phyloP scores from a whole-genome alignment of 164 flowering plant species.

The Magnolia changhungtana region DNA sequence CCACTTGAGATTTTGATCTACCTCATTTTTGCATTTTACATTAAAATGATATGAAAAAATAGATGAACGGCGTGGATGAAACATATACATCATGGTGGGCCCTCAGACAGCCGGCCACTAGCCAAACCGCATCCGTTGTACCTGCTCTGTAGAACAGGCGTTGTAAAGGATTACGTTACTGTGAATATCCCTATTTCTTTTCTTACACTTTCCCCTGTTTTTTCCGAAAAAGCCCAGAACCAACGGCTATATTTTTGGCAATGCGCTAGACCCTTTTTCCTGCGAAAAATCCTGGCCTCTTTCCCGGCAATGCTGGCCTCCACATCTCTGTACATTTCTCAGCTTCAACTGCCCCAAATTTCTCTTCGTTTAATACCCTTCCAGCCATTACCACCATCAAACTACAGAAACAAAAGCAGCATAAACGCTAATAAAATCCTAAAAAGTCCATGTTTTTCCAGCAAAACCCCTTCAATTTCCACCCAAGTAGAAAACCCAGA shows the following conservation, averaged over 20 bases:
- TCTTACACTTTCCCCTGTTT: not conserved
- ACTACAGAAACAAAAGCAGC: not conserved
- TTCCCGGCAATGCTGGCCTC: not conserved
- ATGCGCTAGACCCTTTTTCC: not conserved
- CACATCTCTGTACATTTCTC: not conserved
- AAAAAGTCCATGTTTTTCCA: constrained; percentile 1
- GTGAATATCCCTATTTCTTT: no score
- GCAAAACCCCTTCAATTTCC: constrained; percentile 7
- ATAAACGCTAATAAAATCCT: not conserved
- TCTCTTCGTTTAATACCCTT: not conserved
- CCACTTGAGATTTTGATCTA: no score
- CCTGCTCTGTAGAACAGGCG: no score
- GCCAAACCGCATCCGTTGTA: no score
- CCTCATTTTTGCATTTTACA: no score
- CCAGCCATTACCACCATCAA: not conserved
- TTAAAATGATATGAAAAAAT: no score
- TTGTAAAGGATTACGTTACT: no score
- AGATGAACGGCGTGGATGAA: no score
- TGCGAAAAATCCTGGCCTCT: not conserved
- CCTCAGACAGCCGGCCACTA: no score
- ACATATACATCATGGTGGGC: no score
- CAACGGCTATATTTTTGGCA: not conserved
- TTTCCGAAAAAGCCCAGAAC: not conserved
- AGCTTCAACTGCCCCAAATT: not conserved
- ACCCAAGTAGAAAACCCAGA: constrained; percentile 17